Base-by-base conservation (phyloP, 495 filamentous ascomycete species). In the Umbilicaria muhlenbergii region DNA sequence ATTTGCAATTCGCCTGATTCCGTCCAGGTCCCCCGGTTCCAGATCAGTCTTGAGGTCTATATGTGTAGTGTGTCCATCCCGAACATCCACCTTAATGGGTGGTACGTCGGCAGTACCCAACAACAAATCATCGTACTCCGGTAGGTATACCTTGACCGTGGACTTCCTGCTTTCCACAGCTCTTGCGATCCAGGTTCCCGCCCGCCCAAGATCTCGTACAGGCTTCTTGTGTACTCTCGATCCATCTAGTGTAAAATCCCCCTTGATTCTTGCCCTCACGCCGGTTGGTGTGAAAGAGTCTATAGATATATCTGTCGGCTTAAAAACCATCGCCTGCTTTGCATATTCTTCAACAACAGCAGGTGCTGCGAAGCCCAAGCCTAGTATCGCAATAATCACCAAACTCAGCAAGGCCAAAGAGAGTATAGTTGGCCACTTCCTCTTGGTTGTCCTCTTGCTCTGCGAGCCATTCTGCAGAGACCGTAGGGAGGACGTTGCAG, bases 311-410 rank as follows among this genome's bases (percentile, higher is more conserved):
- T 77, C 77, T 2, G 77, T 83, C 0, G 91, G 80, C 48, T 87
- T 74, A 50, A 96, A 74, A 4, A 87, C 74, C 16, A 78, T 67
- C 4, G 91, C 87, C 57, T 91, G 68, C 55, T 83, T 76, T 6
- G 79, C 83, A 59, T 98, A 98, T 55, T 82, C 73, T 57, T 92
- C 78, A 15, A 89, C 74, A 5, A 79, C 72, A 19, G 77, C 76
- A 3, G 91, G 89, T 2, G 80, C 76, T 39, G 91, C 71, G 64
- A 95, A 92, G 1, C 77, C 86, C 55, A 71, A 73, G 19, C 70
- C 62, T 33, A 81, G 50, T 38, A 75, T 69, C 0, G 50, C 47
- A 33, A 79, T 44, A n/a, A 74, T 51, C 1, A 59, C 54, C 4
- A 63, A 42, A 31, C 59, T 69, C 17, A 85, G 51, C 10, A 73